Base-by-base conservation (phyloP, 768 basidiomycete genomes). In the Phallus indusiatus region DNA sequence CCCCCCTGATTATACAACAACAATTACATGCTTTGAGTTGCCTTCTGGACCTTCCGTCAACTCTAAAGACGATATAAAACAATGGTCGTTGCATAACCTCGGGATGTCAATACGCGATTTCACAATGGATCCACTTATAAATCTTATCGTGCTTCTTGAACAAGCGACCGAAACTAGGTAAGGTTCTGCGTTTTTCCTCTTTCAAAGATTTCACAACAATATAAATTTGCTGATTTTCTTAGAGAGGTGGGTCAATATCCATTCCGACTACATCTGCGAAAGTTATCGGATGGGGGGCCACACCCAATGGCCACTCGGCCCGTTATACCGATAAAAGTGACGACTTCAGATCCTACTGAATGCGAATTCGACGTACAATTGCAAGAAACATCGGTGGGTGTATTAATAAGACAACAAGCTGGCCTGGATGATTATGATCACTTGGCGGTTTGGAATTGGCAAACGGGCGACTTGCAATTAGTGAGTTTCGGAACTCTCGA, bases 381-480 rank as follows among this genome's bases (percentile, higher is more conserved):
- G 37, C 34, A 59, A 14, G 57, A 20, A n/a, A 33, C 57, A 18
- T 24, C 17, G 20, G 34, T 59, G 18, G 57, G 57, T 16, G 57
- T 59, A 33, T 22, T 59, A 14, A 36, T 59, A 20, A 48, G 33
- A 9, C 47, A 58, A 12, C 21, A 59, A 21, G 42, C 42, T 42
- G 14, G 3, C 14, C 11, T 20, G 46, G 57, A 52, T 11, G 48
- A 51, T 33, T 18, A 34, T 53, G 57, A 59, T 36, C 18, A 42
- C 35, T 17, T 59, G 20, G 49, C 33, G 7, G 20, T 59, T 17
- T 59, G 57, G 57, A 59, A 59, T 53, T 59, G 57, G 57, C 50
- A 47, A 9, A 52, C 28, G n/a, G 57, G 57, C n/a, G 16, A 35
- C 18, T 17, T 5, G 37, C 22, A 52, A 51, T 12, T 59, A 37